A percentile compares a stretch with the other conserved stretches of the same genome.
Conservation (phyloP, 2,329 filamentous ascomycete species). For the Neoascochyta sp. region DNA sequence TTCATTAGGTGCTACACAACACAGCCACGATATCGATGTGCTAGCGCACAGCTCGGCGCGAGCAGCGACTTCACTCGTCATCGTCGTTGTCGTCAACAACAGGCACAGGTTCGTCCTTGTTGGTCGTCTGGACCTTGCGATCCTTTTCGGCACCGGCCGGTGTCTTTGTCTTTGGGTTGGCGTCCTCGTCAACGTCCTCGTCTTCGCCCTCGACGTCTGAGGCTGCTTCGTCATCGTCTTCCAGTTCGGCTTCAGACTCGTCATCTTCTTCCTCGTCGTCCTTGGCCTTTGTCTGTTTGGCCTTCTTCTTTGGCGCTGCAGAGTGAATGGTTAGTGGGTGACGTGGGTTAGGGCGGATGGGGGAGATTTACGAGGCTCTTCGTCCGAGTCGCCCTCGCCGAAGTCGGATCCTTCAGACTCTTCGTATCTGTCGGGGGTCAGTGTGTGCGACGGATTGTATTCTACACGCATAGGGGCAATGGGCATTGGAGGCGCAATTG, state of each 20-base stretch:
- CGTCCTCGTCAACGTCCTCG: constrained; percentile 33
- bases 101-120: constrained; percentile 27
- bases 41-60: too few relatives aligned
- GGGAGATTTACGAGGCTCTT: constrained; percentile 33
- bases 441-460: constrained; percentile 1
- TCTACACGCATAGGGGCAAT: too few relatives aligned
- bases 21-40: too few relatives aligned
- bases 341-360: too few relatives aligned
- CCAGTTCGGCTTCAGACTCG: constrained; percentile 29
- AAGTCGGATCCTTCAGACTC: constrained; percentile 38
- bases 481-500: too few relatives aligned
- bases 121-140: constrained; percentile 31
- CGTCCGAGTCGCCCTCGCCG: constrained; percentile 36
- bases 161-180: constrained; percentile 39
- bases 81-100: constrained; percentile 33
- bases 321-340: constrained; percentile 1
- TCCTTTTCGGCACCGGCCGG: constrained; percentile 32
- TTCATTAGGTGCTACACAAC: too few relatives aligned
- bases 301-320: constrained; percentile 36
- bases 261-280: constrained; percentile 32
- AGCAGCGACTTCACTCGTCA: too few relatives aligned
- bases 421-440: constrained; percentile 32
- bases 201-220: constrained; percentile 16
- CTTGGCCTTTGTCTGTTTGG: constrained; percentile 29
- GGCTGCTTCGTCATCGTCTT: constrained; percentile 21